Percentiles rank a stretch among this genome's conserved stretches.
These are phyloP conservation scores for Mycena metata DNA, from an alignment of 768 basidiomycete genomes.

Conservation along the genomic window DNA sequence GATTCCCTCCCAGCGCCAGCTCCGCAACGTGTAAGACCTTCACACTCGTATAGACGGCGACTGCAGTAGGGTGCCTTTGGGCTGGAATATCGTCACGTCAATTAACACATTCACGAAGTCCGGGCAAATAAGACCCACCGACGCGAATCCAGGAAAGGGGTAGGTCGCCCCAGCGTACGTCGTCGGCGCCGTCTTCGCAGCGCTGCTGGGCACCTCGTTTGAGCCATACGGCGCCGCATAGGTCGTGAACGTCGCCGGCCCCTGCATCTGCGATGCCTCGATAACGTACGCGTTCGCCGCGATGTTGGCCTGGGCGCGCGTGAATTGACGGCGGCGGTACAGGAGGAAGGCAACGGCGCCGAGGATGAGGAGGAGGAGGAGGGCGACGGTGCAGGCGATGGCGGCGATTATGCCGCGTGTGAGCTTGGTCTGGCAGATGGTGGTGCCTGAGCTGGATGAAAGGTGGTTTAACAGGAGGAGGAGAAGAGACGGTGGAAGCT, in stretches of 20 bases:
- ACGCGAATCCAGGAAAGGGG: conserved; percentile 11
- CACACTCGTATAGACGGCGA: conserved; percentile 20
- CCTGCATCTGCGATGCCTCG: conserved; percentile 21
- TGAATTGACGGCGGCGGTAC: conserved; percentile 23
- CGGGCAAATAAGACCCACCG: background rate
- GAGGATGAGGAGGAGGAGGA: background rate
- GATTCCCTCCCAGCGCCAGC: background rate
- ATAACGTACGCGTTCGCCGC: conserved; percentile 18
- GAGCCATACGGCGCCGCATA: conserved; percentile 10
- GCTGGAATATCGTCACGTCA: background rate
- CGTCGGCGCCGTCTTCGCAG: conserved; percentile 13
- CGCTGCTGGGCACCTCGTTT: background rate
- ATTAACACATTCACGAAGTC: background rate
- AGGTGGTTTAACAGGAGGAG: background rate
- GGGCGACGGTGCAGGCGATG: background rate
- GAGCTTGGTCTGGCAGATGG: conserved; percentile 15
- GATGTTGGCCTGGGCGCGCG: background rate
- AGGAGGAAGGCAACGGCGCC: background rate
- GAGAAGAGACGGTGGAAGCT: too few species aligned
- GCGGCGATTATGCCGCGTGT: conserved; percentile 19
- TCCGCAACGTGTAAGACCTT: background rate
- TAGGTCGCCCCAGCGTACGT: conserved; percentile 11
- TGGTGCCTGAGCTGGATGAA: background rate
- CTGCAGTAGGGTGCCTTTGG: conserved; percentile 1
- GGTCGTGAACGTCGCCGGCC: conserved; percentile 6